These are phyloP conservation scores for Acer yangbiense DNA, from an alignment of 345 rosid species.

Conservation along the genomic window DNA sequence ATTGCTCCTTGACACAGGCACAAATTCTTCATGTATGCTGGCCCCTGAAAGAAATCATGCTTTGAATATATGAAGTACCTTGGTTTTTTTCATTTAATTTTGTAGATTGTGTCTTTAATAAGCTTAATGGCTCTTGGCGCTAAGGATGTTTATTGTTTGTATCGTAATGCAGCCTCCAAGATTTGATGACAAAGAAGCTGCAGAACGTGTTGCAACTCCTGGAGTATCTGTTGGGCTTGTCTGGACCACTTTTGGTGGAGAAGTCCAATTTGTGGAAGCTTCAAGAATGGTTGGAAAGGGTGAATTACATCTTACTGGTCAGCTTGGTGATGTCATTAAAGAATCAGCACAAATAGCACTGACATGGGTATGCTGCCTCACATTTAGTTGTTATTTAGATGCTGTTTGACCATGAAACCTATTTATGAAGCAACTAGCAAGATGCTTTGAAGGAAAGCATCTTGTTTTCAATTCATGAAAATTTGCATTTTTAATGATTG, in stretches of 20 bases:
- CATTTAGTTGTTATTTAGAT: neutral
- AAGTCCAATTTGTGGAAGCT: slow-evolving; percentile 98
- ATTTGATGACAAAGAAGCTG: slow-evolving; percentile 91
- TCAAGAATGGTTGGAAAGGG: slow-evolving; percentile 90
- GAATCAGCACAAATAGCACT: slow-evolving; percentile 98
- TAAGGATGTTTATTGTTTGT: slow-evolving; percentile 18
- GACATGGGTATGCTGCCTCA: slow-evolving; percentile 70
- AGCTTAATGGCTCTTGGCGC: neutral
- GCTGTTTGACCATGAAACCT: neutral
- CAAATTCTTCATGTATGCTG: slow-evolving; percentile 3
- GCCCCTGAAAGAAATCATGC: neutral
- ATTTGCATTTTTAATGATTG: neutral
- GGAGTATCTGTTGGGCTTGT: slow-evolving; percentile 97
- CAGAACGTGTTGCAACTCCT: slow-evolving; percentile 91
- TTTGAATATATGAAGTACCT: neutral
- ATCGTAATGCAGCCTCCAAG: slow-evolving; percentile 80
- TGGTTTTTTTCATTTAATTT: neutral
- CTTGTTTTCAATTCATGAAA: neutral
- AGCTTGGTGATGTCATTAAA: slow-evolving; percentile 97
- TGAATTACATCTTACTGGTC: slow-evolving; percentile 95
- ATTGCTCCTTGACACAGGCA: slow-evolving; percentile 7
- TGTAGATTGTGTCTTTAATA: slow-evolving; percentile 8
- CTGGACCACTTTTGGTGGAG: slow-evolving; percentile 98
- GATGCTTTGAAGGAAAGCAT: neutral
- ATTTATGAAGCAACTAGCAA: neutral